phyloP scores from a whole-genome alignment of 495 filamentous ascomycete genomes.

The Chaetomium cochliodes region DNA sequence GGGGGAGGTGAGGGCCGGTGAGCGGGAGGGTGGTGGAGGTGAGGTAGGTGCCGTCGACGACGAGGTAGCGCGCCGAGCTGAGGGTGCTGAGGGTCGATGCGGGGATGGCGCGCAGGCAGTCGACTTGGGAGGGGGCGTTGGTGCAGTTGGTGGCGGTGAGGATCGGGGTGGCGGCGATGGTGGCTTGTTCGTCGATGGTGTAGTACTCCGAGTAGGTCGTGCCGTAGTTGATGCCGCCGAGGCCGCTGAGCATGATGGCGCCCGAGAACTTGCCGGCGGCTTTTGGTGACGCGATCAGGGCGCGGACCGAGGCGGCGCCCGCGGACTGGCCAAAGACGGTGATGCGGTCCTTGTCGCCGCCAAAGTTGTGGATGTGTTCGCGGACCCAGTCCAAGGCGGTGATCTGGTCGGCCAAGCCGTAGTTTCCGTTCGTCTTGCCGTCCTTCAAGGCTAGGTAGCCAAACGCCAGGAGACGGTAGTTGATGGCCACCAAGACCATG shows the following conservation, averaged over 20 bases:
- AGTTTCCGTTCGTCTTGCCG: slow-evolving; percentile 55
- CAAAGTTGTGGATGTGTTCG: slow-evolving; percentile 59
- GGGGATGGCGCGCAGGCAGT: slow-evolving; percentile 48
- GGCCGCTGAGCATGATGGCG: slow-evolving; percentile 52
- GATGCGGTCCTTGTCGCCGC: slow-evolving; percentile 59
- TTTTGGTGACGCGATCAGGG: slow-evolving; percentile 53
- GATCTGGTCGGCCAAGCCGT: slow-evolving; percentile 56
- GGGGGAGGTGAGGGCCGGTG: slow-evolving; percentile 31
- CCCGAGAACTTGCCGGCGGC: slow-evolving; percentile 49
- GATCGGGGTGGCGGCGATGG: slow-evolving; percentile 41
- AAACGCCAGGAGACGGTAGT: slow-evolving; percentile 63
- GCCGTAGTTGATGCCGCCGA: slow-evolving; percentile 49
- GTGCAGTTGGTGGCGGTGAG: slow-evolving; percentile 45
- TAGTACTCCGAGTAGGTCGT: slow-evolving; percentile 49
- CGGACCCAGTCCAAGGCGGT: slow-evolving; percentile 63
- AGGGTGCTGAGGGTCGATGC: slow-evolving; percentile 34
- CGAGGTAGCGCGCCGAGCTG: slow-evolving; percentile 41
- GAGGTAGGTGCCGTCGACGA: slow-evolving; percentile 50
- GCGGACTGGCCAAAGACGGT: slow-evolving; percentile 59
- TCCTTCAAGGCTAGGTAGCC: slow-evolving; percentile 56
- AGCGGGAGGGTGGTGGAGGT: slow-evolving; percentile 38
- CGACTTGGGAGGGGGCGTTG: slow-evolving; percentile 42
- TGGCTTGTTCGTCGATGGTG: slow-evolving; percentile 45
- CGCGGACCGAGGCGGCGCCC: slow-evolving; percentile 53
- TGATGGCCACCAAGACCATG: slow-evolving; percentile 60